phyloP scores from a whole-genome alignment of 2,329 filamentous ascomycete species.

The Colletotrichum costaricense region DNA sequence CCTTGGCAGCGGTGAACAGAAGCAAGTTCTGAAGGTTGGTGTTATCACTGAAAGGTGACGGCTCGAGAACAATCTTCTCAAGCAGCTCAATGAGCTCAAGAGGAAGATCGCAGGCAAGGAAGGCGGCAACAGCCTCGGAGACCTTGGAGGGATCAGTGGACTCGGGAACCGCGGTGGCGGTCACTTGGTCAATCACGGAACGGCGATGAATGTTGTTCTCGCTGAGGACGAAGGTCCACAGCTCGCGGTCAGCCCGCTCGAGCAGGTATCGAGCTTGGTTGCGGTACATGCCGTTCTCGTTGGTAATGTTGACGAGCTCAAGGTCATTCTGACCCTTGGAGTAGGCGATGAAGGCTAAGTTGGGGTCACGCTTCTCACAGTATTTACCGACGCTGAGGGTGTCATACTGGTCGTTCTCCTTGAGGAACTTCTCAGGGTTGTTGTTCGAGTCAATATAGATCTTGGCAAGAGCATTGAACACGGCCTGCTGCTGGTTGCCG shows the following conservation, averaged over 20 bases:
- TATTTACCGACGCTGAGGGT: slow-evolving; percentile 94
- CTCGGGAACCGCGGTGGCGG: slow-evolving; percentile 92
- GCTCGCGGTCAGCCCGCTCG: slow-evolving; percentile 87
- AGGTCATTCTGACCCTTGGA: slow-evolving; percentile 97
- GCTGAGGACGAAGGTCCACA: slow-evolving; percentile 95
- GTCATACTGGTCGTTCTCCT: slow-evolving; percentile 97
- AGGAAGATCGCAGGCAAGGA: slow-evolving; percentile 91
- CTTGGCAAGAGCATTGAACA: slow-evolving; percentile 97
- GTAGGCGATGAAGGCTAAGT: slow-evolving; percentile 94
- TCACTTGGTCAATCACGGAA: slow-evolving; percentile 95
- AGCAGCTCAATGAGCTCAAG: slow-evolving; percentile 95
- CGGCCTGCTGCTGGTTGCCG: slow-evolving; percentile 95
- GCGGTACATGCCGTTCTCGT: slow-evolving; percentile 99
- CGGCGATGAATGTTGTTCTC: slow-evolving; percentile 96
- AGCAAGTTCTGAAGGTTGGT: slow-evolving; percentile 95
- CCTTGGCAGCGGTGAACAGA: slow-evolving; percentile 96
- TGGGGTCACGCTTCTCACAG: slow-evolving; percentile 98
- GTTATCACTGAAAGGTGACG: slow-evolving; percentile 98
- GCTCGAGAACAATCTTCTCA: slow-evolving; percentile 99
- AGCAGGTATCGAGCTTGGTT: slow-evolving; percentile 96
- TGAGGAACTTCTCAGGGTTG: slow-evolving; percentile 96
- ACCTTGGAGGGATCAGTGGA: slow-evolving; percentile 95
- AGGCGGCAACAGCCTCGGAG: slow-evolving; percentile 91
- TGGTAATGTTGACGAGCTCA: slow-evolving; percentile 97
- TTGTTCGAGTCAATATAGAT: slow-evolving; percentile 99